These are phyloP conservation scores for Begonia masoniana DNA, from an alignment of 306 rosid genomes.

Conservation along the genomic window DNA sequence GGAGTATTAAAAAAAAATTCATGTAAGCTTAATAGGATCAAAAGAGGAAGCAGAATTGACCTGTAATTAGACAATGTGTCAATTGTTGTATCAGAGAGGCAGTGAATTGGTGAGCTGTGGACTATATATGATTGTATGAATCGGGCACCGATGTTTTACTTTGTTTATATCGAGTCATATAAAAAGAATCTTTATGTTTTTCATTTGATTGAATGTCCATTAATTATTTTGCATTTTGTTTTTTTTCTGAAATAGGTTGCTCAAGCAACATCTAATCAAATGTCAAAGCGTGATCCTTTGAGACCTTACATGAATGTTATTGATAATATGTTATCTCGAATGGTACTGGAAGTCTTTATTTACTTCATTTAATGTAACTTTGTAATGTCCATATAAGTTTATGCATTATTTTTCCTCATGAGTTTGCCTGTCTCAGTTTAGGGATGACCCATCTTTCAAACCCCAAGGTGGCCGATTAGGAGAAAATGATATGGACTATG, in stretches of 20 bases:
- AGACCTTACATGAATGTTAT: constrained; percentile 84
- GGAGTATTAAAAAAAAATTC: too few species aligned
- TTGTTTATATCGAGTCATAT: too few species aligned
- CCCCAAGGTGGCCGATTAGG: constrained; percentile 93
- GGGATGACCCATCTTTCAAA: constrained; percentile 87
- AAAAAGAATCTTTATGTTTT: too few species aligned
- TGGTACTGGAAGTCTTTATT: constrained; percentile 37
- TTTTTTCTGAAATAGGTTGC: constrained; percentile 49
- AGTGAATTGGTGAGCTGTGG: too few species aligned
- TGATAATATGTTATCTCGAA: constrained; percentile 59
- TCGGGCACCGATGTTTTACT: too few species aligned
- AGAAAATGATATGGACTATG: constrained; percentile 91
- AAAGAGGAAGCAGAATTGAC: too few species aligned
- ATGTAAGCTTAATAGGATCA: too few species aligned
- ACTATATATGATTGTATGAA: too few species aligned
- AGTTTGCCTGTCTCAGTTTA: constrained; percentile 38
- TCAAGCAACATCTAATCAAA: constrained; percentile 93
- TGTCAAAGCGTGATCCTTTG: constrained; percentile 88
- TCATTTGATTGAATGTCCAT: too few species aligned
- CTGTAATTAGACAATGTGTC: too few species aligned
- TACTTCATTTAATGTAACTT: constrained; percentile 9
- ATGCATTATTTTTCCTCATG: constrained; percentile 16
- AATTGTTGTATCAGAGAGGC: too few species aligned
- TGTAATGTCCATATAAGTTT: constrained; percentile 4
- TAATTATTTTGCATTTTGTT: not conserved